Base-by-base conservation (phyloP, 331 rosid genomes). In the Quercus lobata region DNA sequence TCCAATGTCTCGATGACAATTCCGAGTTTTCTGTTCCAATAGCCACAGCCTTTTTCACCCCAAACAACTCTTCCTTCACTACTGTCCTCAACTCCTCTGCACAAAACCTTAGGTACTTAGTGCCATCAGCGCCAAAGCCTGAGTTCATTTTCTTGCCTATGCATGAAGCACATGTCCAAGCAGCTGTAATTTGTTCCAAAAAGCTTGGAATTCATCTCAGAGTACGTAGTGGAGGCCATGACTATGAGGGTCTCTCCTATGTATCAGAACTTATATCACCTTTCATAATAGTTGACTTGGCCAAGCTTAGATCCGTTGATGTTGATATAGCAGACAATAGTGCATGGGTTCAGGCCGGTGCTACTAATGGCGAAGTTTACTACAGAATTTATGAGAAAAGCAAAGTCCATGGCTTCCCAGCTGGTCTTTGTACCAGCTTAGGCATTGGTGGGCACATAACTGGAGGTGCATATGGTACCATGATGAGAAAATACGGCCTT, bases 361-460 rank as follows among this genome's bases (percentile, higher is more conserved):
- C 95, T 7, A 84, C 94, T 1, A 76, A 83, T 2, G 97, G 95
- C 0, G 96, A 92, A 54, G 86, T 89, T 11, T 90, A 90, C 79
- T 92, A 92, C 80, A 83, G 83, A 63, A 89, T 92, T 32, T 73
- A 78, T 2, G 76, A 92, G 76, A 86, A 85, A 52, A 90, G 95
- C 71, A 17, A 58, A 7, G 85, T 83, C 34, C 92, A 86, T 74
- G 97, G 90, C 25, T 90, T 84, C 84, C 89, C 97, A 15, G 92
- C 92, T 0, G 96, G 97, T 2, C 89, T 90, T 18, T 92, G 93
- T 84, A 80, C 93, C 3, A 92, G 92, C 44, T 56, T 92, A 73
- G 97, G 97, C 22, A 66, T 92, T 41, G 97, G 97, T 1, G 97
- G 97, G 21, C 97, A 92, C 62, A 79, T 92, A 25, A 90, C 87